Conservation (phyloP, 202 grass and related monocot species). For the Dendrocalamus latiflorus region DNA sequence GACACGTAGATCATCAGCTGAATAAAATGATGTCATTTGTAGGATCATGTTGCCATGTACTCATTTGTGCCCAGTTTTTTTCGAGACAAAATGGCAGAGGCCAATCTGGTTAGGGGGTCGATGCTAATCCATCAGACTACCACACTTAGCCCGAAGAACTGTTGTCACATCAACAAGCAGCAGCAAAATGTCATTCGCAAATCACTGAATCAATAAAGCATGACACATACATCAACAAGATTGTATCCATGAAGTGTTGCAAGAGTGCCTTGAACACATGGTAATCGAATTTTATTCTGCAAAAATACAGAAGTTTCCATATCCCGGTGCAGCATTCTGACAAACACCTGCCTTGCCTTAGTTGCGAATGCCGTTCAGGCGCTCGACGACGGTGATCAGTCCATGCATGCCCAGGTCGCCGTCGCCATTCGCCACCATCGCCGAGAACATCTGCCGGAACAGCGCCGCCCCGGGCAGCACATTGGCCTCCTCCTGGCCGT, state of each 20-base stretch:
- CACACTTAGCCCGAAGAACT: background rate
- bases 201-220: background rate
- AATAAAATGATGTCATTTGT: background rate
- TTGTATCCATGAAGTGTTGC: background rate
- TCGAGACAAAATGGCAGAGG: background rate
- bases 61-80: background rate
- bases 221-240: background rate
- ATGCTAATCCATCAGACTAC: background rate
- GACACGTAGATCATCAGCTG: background rate
- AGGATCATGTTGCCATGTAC: background rate
- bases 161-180: background rate
- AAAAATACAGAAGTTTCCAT: background rate
- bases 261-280: background rate
- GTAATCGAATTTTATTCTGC: background rate
- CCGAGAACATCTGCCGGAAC: slow-evolving; percentile 65
- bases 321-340: background rate
- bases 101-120: background rate
- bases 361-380: slow-evolving; percentile 51
- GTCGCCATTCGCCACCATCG: slow-evolving; percentile 73
- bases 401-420: slow-evolving; percentile 59
- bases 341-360: slow-evolving; percentile 21
- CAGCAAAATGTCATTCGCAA: background rate
- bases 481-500: slow-evolving; percentile 33
- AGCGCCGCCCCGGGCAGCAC: slow-evolving; percentile 60
- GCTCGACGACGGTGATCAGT: slow-evolving; percentile 69